Evolutionary conservation across 2,329 filamentous ascomycete species (phyloP), one percentile per base, ranked within the genome.

Genomic region (Sporothrix variecibatus): DNA sequence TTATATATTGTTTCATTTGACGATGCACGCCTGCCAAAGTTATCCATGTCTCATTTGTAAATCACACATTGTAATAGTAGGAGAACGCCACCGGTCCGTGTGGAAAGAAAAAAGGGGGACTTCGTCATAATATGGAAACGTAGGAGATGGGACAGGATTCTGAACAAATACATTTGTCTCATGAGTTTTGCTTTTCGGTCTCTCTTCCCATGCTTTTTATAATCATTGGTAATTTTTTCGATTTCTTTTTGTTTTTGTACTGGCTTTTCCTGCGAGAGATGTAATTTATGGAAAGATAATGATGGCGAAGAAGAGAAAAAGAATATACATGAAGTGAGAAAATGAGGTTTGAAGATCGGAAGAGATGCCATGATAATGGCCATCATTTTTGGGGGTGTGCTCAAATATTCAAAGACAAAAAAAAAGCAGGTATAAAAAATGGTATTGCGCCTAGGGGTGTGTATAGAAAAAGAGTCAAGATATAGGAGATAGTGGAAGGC

Each of bases 321-420:
- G 17, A 38, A 69, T 68, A 68, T 68, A 68, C 64, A 68, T 17
- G 67, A 69, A 69, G 65, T 34, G 65, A 7, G 23, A 68, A 51
- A 26, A 12, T 46, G n/a, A 9, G 11, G 34, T 65, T 34, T 11
- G 15, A 43, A 65, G 62, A 43, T 65, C n/a, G 28, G 38, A 46
- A 43, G n/a, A 11, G n/a, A n/a, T 65, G 38, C 43, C 62, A 46
- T 6, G 1, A 46, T 17, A 8, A 28, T 43, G n/a, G 38, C 9
- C 62, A 40, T 64, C 58, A 4, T 51, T 53, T 69, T 53, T 38
- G 4, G 8, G 40, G 26, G 26, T 38, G n/a, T 46, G 62, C 17
- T 40, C 23, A 12, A 49, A 69, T 53, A 69, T 69, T 56, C 67
- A 69, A 69, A 38, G 46, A 69, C 23, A 15, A 43, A 3, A 68